Base-by-base conservation (phyloP, 2,329 filamentous ascomycete species). In the Trichophyton rubrum region DNA sequence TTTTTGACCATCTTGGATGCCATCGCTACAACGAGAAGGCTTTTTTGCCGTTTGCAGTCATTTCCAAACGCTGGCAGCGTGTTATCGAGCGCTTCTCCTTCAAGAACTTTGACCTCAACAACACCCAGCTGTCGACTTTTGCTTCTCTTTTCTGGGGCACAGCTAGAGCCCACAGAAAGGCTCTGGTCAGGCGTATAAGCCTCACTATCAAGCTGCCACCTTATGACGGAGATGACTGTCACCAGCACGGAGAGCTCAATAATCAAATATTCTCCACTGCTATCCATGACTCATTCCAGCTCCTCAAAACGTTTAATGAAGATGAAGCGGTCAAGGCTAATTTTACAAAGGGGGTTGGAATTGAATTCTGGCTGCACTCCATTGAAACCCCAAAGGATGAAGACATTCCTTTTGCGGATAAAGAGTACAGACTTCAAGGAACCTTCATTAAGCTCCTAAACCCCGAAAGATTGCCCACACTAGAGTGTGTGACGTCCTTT, bases 181-280 rank as follows among this genome's bases (percentile, higher is more conserved):
- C 56, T 17, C 24, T 58, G n/a, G 41, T 58, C 17, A 41, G 30
- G 24, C 0, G 3, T 1, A 9, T 58, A 11, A 6, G 1, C 7
- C n/a, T 58, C 9, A 17, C 13, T 22, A 41, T 58, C 38, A 3
- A 30, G 13, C 56, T 58, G 15, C 56, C 56, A 3, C 8, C 9
- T 5, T 58, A 58, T 8, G 40, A 58, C 22, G 56, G 7, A 24
- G 56, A 58, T 9, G 30, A 38, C 24, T 58, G 24, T 11, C n/a
- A 30, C 6, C 35, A 47, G 38, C 20, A 58, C 9, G 38, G 30
- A 27, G 58, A 59, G 9, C 17, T 17, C 24, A 59, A 59, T 15
- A 59, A 51, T 22, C 40, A 59, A 22, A 17, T 33, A 17, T 59
- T 59, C 58, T 59, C 58, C 11, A 30, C 15, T 11, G 24, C 58